Evolutionary conservation across 1,139 yeast species (phyloP), one percentile per base, ranked within the genome.

Genomic region (Barnettozyma hawaiiensis): DNA sequence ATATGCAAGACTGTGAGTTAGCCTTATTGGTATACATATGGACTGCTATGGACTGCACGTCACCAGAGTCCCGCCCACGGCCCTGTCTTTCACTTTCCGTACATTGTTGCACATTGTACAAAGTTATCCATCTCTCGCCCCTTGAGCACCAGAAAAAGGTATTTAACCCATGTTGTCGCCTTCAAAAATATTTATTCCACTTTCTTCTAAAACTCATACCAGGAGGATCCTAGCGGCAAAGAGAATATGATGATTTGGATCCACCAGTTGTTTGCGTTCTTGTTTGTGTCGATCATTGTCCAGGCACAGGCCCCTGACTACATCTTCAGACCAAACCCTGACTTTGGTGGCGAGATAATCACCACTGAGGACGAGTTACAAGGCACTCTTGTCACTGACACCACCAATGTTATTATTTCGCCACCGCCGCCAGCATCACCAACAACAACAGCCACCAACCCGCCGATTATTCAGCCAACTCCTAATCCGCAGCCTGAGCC

Each of bases 371-470:
- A 29, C 2, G 43, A 47, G 3, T 42, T 51, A 12, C 38, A 34
- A 16, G 55, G 56, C 10, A 52, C 55, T 4, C 28, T 43, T 36
- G 46, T 45, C 38, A 51, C 54, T 7, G 37, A 47, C 33, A 52
- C 52, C 33, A 52, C 52, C 2, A 37, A 43, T 2, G 31, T 40
- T 21, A 27, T 31, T 4, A 10, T 9, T 5, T 22, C 37, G 10
- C 24, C 38, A 10, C 35, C 47, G n/a, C n/a, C n/a, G n/a, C n/a
- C 23, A 21, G 8, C 8, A 21, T 8, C 23, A 6, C 8, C 23
- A 23, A 23, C 26, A 10, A 23, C 26, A 23, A 9, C 26, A 4
- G 14, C 29, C n/a, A 26, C 29, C 16, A 7, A 22, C 11, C 23
- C 23, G 7, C 23, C 23, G 3, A 9, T 22, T 22, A 3, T 22